These are phyloP conservation scores for Zangia roseola DNA, from an alignment of 768 basidiomycete genomes.

Conservation along the genomic window DNA sequence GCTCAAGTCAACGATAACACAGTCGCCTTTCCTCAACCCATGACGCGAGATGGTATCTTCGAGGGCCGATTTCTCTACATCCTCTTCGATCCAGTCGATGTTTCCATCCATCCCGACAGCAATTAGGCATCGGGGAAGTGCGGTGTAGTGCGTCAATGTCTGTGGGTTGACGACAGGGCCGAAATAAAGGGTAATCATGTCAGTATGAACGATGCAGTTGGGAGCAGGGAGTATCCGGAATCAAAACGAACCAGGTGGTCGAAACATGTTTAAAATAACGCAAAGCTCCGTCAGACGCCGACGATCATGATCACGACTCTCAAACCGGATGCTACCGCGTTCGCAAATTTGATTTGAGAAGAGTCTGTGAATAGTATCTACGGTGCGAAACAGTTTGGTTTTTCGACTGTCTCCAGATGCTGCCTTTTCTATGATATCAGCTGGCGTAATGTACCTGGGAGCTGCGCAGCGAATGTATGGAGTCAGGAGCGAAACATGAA, in stretches of 20 bases:
- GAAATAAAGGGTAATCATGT: constrained; percentile 43
- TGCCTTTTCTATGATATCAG: too few species aligned
- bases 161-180: constrained; percentile 57
- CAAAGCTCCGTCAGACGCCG: too few species aligned
- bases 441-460: too few species aligned
- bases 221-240: neutral
- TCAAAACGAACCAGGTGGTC: neutral
- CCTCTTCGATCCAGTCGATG: constrained; percentile 70
- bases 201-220: neutral
- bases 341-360: too few species aligned
- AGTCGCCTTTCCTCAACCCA: constrained; percentile 39
- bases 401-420: too few species aligned
- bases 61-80: constrained; percentile 49
- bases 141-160: constrained; percentile 41
- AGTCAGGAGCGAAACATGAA: too few species aligned
- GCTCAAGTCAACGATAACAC: constrained; percentile 35
- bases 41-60: constrained; percentile 50
- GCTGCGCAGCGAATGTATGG: too few species aligned
- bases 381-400: too few species aligned
- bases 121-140: constrained; percentile 54
- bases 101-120: constrained; percentile 49
- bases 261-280: neutral
- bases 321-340: too few species aligned
- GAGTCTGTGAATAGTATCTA: too few species aligned
- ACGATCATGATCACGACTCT: too few species aligned